Evolutionary conservation across 2,329 filamentous ascomycete species (phyloP), one percentile per base, ranked within the genome.

Genomic region (Paecilomyces dactylethromorphus): DNA sequence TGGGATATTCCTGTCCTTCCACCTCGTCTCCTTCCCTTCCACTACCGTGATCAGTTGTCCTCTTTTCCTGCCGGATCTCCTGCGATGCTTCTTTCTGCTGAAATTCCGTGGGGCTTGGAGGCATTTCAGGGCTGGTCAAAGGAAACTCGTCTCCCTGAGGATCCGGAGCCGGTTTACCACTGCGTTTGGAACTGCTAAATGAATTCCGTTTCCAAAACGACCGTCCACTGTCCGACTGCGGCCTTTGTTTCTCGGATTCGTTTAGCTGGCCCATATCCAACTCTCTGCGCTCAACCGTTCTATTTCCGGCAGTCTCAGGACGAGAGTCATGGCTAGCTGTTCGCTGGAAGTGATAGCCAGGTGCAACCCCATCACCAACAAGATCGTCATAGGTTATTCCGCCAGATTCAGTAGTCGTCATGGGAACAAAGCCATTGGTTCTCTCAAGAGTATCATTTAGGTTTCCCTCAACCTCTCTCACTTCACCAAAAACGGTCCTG

Each of bases 1-100:
- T 60, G 0, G 85, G 83, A 66, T 96, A 95, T 7, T 76, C 72
- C 54, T 74, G 64, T 15, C 64, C 67, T 53, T 71, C 62, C 8
- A 58, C 11, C 55, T 68, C 58, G 8, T 69, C 67, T 6, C 67
- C 66, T 54, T 70, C 65, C 52, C 67, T 68, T 58, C 59, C 62
- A 50, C 57, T 67, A 60, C 15, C 51, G 35, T 26, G 56, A 55
- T 50, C 59, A 55, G 18, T 5, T 11, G 50, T 24, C 6, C 24
- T 29, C 21, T 60, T 57, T 35, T 61, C 59, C 11, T 61, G 57
- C 12, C 56, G 53, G 33, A 26, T 33, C 54, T 49, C 29, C 53
- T 11, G 32, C 59, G 49, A 56, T 26, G 60, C 58, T 54, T 39
- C 35, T 33, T 55, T 58, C 18, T 52, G 51, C 31, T 49, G 52